Base-by-base conservation (phyloP, 2,329 filamentous ascomycete genomes). In the Claviceps maximensis region DNA sequence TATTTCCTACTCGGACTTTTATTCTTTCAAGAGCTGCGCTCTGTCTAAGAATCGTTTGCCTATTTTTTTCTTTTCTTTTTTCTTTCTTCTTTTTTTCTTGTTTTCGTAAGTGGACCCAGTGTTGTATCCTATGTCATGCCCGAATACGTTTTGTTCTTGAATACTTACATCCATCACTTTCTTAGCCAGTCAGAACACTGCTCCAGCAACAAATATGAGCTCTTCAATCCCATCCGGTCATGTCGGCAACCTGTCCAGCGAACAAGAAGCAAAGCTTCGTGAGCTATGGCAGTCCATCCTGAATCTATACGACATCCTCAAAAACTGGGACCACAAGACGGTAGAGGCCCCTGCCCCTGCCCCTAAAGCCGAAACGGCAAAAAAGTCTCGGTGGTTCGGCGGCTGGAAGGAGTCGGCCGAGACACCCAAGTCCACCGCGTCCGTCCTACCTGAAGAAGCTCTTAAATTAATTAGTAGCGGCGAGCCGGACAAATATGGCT, bases 201-300 rank as follows among this genome's bases (percentile, higher is more conserved):
- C 7, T 12, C n/a, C 31, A n/a, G 25, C 21, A 49, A 15, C 42
- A 46, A 46, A 33, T 6, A 53, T 55, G 54, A 40, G 9, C 13
- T 47, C 50, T 10, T 23, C 41, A 2, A 19, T 51, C 17, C 50
- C 54, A 9, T 49, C 53, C 25, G 54, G 54, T 44, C 54, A 54
- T n/a, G 42, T 61, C 33, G 60, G 61, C 50, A 60, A 61, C 52
- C 55, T 64, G 47, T 61, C 58, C 4, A 13, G 52, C 7, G 54
- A 58, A 25, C 59, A 64, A 49, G 56, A 62, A 54, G 50, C 50
- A 31, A 58, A 59, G 47, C 55, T 64, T 7, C 62, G 60, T 23
- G 53, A 62, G 25, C 54, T 59, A 38, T 64, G 62, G 62, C 55
- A 51, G 27, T 54, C 56, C 17, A 38, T 62, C 10, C 54, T 62